These are phyloP conservation scores for Tribonema minus DNA, from an alignment of 108 stramenopile species.

Conservation along the genomic window DNA sequence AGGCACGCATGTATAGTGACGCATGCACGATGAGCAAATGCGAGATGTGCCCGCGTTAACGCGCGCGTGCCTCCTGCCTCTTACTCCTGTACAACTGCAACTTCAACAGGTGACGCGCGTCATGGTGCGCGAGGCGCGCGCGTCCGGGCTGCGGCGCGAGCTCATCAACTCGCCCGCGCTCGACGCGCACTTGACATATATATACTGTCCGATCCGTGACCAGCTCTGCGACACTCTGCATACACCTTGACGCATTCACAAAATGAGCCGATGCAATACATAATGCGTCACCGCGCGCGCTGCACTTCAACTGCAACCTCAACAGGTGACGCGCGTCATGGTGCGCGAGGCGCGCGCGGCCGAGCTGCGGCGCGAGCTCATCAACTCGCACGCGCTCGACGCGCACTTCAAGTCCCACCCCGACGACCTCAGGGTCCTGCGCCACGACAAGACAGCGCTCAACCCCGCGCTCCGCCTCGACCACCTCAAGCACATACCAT, in stretches of 20 bases:
- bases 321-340: conserved; percentile 73
- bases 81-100: neutral
- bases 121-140: conserved; percentile 71
- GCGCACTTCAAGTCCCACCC: conserved; percentile 92
- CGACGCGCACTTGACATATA: conserved; percentile 59
- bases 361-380: conserved; percentile 84
- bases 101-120: conserved; percentile 70
- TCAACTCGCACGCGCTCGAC: conserved; percentile 84
- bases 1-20: too few species aligned
- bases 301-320: neutral
- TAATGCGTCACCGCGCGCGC: neutral
- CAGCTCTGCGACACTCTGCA: neutral
- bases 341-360: conserved; percentile 84
- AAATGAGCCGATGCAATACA: neutral
- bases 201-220: neutral
- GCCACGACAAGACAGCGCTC: conserved; percentile 54
- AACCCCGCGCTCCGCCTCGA: conserved; percentile 50
- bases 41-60: too few species aligned
- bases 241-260: neutral
- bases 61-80: too few species aligned
- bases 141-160: neutral
- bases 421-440: conserved; percentile 40
- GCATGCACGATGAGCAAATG: too few species aligned
- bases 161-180: conserved; percentile 80
- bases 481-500: conserved; percentile 74